Evolutionary conservation across 192 early-diverging fungal genomes (phyloP), one percentile per base, ranked within the genome.

Genomic region (Coemansia aciculifera): DNA sequence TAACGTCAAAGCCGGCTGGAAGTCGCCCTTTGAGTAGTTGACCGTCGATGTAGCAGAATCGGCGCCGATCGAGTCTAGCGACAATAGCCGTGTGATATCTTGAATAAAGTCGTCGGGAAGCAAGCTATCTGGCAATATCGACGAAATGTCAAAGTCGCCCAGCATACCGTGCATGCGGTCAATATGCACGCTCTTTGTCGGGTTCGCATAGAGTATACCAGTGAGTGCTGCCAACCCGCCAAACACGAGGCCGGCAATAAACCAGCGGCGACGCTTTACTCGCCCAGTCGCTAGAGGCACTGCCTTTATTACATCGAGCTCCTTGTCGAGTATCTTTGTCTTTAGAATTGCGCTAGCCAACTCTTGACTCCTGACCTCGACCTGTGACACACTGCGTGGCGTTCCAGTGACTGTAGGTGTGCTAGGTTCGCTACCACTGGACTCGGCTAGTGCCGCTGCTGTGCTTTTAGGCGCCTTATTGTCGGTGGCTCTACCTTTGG

Each of bases 41-140:
- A 27, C 43, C 1, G 44, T 59, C 29, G 49, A 43, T 24, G 63
- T 23, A 6, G 24, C 34, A 15, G 36, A 21, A 3, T 21, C 59
- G 46, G 31, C 29, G 5, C 40, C 67, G 19, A 42, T 34, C 24
- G 39, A 51, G 5, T 75, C 74, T 27, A 87, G 73, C 49, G 86
- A 86, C 52, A 83, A 67, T 40, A 83, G 65, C 13, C 72, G 72
- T 7, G 88, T 86, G 17, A 92, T 74, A 68, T 92, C 89, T n/a
- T 79, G 81, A 48, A 91, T 74, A 59, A 92, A 79, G 43, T 92
- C 91, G 46, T 92, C 91, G 0, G 89, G 82, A 13, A 88, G 68
- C 69, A 89, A 84, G 54, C 86, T 85, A 6, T 86, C 84, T 27
- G 91, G 91, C 15, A 92, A 67, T 59, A 89, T 77, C 19, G 86